phyloP scores from a whole-genome alignment of 371 early-diverging fungal species.

The Apophysomyces trapeziformis region DNA sequence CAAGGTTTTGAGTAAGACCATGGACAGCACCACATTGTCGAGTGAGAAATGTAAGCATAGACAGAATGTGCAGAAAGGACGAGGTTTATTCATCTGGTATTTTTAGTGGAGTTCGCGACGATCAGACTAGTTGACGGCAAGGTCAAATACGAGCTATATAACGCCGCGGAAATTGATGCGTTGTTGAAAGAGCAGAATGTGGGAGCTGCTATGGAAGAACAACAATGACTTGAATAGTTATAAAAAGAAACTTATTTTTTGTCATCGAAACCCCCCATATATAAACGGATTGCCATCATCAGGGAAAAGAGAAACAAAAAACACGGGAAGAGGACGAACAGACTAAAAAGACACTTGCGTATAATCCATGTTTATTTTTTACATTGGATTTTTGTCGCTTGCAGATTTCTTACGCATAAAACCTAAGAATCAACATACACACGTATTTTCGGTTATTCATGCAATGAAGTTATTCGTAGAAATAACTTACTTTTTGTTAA shows the following conservation, averaged over 20 bases:
- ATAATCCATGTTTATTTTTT: neutral
- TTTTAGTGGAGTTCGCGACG: slow-evolving; percentile 83
- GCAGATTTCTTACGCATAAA: neutral
- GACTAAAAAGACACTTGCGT: no score
- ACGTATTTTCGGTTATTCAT: no score
- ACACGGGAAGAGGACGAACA: neutral
- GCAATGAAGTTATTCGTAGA: no score
- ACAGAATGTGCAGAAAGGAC: neutral
- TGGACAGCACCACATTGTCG: slow-evolving; percentile 89
- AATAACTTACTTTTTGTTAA: slow-evolving; percentile 92
- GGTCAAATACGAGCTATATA: slow-evolving; percentile 69
- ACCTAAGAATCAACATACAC: neutral
- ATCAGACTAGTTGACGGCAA: slow-evolving; percentile 58
- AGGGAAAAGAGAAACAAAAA: neutral
- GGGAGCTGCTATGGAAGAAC: slow-evolving; percentile 42
- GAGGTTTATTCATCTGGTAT: slow-evolving; percentile 8
- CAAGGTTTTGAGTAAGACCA: slow-evolving; percentile 94
- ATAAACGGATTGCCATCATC: no score
- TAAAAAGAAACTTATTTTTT: neutral
- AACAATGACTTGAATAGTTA: slow-evolving; percentile 16
- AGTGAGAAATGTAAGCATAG: slow-evolving; percentile 84
- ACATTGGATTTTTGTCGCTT: neutral
- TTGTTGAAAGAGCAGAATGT: slow-evolving; percentile 74
- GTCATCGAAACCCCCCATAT: no score
- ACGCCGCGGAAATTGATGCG: slow-evolving; percentile 75